These are phyloP conservation scores for Moringa oleifera DNA, from an alignment of 345 rosid species.

Conservation along the genomic window DNA sequence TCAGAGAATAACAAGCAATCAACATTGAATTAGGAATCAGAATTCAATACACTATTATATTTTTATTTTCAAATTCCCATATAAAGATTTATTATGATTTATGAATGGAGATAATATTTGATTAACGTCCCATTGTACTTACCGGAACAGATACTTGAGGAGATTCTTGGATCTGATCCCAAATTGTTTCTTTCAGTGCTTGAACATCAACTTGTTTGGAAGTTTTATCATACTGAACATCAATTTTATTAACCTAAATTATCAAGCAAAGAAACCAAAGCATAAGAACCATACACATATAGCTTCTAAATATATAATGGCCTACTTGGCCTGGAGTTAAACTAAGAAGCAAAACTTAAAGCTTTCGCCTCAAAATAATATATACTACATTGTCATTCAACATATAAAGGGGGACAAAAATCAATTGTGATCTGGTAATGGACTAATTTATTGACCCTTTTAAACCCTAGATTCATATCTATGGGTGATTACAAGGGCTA, in stretches of 20 bases:
- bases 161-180: slow-evolving; percentile 62
- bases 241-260: slow-evolving; percentile 71
- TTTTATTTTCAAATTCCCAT: not conserved
- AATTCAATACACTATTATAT: not conserved
- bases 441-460: too few species aligned
- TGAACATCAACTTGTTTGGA: slow-evolving; percentile 96
- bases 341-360: not conserved
- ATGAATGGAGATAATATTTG: not conserved
- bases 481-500: too few species aligned
- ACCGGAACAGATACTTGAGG: slow-evolving; percentile 46
- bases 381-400: not conserved
- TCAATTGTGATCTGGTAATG: not conserved
- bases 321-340: not conserved
- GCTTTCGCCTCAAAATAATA: slow-evolving; percentile 1
- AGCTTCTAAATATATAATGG: not conserved
- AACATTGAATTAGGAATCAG: not conserved
- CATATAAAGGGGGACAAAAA: slow-evolving; percentile 13
- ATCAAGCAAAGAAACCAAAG: slow-evolving; percentile 8
- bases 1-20: not conserved
- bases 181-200: slow-evolving; percentile 72
- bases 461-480: too few species aligned
- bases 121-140: slow-evolving; percentile 6
- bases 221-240: slow-evolving; percentile 78
- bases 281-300: slow-evolving; percentile 1
- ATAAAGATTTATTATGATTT: not conserved